Percentiles rank a stretch among this genome's conserved stretches.
These are phyloP conservation scores for Echium plantagineum DNA, from an alignment of 257 asterid species.

Conservation along the genomic window DNA sequence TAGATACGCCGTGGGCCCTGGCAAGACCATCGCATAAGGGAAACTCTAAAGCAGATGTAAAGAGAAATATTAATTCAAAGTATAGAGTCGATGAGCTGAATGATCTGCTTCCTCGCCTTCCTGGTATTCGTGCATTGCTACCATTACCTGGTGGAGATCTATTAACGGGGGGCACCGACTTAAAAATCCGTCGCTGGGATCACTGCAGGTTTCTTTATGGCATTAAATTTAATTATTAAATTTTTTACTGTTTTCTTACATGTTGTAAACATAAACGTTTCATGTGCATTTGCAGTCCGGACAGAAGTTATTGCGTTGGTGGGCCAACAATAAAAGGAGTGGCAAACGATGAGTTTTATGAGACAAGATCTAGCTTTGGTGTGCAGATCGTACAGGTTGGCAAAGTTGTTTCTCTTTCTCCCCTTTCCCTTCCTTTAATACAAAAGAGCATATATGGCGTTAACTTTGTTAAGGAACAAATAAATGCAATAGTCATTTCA, in stretches of 20 bases:
- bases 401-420: constrained; percentile 5
- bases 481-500: background rate
- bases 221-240: background rate
- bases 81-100: constrained; percentile 80
- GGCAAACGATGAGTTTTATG: constrained; percentile 74
- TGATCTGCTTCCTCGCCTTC: constrained; percentile 66
- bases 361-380: constrained; percentile 87
- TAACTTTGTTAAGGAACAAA: background rate
- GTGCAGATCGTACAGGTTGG: constrained; percentile 94
- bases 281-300: constrained; percentile 55
- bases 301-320: constrained; percentile 75
- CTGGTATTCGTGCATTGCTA: constrained; percentile 95
- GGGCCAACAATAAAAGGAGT: constrained; percentile 88
- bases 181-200: constrained; percentile 96
- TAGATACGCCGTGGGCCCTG: constrained; percentile 74
- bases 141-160: constrained; percentile 99
- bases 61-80: constrained; percentile 51
- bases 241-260: constrained; percentile 6
- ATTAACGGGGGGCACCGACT: constrained; percentile 91
- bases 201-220: constrained; percentile 55
- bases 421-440: constrained; percentile 8
- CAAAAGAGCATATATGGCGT: background rate
- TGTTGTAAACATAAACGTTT: constrained; percentile 8
- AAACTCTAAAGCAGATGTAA: constrained; percentile 47
- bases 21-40: constrained; percentile 53